Evolutionary conservation across 1,139 yeast genomes (phyloP).

Genomic region (Cylindricascospora bacillispora): DNA sequence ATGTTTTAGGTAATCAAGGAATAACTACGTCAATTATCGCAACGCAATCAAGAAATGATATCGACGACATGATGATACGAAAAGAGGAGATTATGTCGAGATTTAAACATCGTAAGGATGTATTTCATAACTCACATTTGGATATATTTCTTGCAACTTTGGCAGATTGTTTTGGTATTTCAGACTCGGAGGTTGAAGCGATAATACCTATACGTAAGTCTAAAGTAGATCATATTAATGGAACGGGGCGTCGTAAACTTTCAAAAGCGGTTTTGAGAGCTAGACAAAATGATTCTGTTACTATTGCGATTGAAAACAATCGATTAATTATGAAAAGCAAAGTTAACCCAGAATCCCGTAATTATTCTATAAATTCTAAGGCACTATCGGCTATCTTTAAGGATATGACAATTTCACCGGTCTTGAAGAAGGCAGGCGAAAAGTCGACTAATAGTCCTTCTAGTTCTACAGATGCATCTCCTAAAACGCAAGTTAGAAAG

Average conservation of each 20-base stretch:
- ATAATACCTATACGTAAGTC: constrained; percentile 17
- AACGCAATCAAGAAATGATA: constrained; percentile 15
- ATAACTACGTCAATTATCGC: not conserved
- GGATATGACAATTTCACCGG: constrained; percentile 11
- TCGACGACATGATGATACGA: constrained; percentile 17
- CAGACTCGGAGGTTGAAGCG: constrained; percentile 19
- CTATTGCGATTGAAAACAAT: constrained; percentile 13
- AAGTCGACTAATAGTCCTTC: too few relatives aligned
- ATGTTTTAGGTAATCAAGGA: too few relatives aligned
- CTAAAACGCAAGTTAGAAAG: too few relatives aligned
- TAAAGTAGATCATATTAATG: constrained; percentile 20
- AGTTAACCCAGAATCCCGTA: constrained; percentile 4
- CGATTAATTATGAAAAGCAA: constrained; percentile 22
- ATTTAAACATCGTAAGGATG: constrained; percentile 25
- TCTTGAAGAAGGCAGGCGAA: too few relatives aligned
- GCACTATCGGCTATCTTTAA: constrained; percentile 8
- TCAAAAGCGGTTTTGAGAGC: constrained; percentile 23
- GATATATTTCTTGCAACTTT: constrained; percentile 24
- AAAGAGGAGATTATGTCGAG: constrained; percentile 24
- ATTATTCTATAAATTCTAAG: constrained; percentile 1
- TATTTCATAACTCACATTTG: constrained; percentile 19
- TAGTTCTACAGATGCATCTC: too few relatives aligned
- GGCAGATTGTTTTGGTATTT: constrained; percentile 23
- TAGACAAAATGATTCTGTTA: constrained; percentile 23
- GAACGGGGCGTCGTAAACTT: constrained; percentile 23